These are phyloP conservation scores for Capronia epimyces DNA, from an alignment of 2,329 filamentous ascomycete genomes.

Conservation along the genomic window DNA sequence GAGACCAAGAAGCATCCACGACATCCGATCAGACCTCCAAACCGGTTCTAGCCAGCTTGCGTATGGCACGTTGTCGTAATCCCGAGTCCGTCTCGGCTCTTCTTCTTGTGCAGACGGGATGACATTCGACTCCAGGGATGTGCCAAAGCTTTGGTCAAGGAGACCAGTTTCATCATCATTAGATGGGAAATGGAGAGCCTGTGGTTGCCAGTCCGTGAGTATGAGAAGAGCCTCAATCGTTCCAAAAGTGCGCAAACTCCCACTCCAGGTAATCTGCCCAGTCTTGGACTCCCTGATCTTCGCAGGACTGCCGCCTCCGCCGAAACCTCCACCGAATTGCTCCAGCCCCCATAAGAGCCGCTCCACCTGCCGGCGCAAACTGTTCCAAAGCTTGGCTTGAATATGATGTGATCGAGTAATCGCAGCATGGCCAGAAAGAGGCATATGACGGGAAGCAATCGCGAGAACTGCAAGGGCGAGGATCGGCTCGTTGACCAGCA, in stretches of 20 bases:
- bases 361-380: slow-evolving; percentile 91
- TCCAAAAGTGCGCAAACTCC: slow-evolving; percentile 79
- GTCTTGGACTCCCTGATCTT: slow-evolving; percentile 62
- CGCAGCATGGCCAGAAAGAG: slow-evolving; percentile 71
- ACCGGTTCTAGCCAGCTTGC: slow-evolving; percentile 96
- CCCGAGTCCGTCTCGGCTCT: slow-evolving; percentile 33
- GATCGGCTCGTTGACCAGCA: slow-evolving; percentile 88
- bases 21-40: slow-evolving; percentile 66
- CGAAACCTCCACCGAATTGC: slow-evolving; percentile 84
- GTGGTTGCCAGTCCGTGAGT: slow-evolving; percentile 93
- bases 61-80: slow-evolving; percentile 55
- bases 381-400: slow-evolving; percentile 91
- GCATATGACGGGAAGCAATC: slow-evolving; percentile 80
- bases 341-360: slow-evolving; percentile 93
- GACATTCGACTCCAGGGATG: slow-evolving; percentile 44
- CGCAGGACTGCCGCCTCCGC: slow-evolving; percentile 58
- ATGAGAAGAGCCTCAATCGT: slow-evolving; percentile 93
- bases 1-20: slow-evolving; percentile 55
- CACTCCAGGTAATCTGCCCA: slow-evolving; percentile 53
- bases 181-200: slow-evolving; percentile 85
- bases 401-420: slow-evolving; percentile 82
- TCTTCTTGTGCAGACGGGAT: slow-evolving; percentile 38
- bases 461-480: slow-evolving; percentile 86
- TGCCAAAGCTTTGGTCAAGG: slow-evolving; percentile 63
- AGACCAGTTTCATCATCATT: slow-evolving; percentile 61